These are phyloP conservation scores for Cadophora sp. DNA, from an alignment of 2,329 filamentous ascomycete species.

Conservation along the genomic window DNA sequence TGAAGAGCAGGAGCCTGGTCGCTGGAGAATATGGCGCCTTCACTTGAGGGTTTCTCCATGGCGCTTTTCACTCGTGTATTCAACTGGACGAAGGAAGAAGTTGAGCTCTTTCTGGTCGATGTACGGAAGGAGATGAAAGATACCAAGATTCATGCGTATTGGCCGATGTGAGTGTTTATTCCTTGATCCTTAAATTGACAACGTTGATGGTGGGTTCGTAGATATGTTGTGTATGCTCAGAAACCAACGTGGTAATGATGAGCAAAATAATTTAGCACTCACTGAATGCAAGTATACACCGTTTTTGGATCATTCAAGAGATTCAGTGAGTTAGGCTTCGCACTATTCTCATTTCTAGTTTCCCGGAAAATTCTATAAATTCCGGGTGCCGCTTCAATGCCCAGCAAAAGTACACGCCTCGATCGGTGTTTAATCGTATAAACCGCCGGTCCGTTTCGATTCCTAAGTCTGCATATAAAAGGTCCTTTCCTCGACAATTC, in stretches of 20 bases:
- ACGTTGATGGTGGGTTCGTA: not conserved
- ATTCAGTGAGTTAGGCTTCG: not conserved
- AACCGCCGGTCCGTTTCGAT: not conserved
- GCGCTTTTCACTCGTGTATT: constrained; percentile 33
- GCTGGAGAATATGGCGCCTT: constrained; percentile 29
- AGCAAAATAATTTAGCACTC: too few relatives aligned
- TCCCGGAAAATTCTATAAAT: not conserved
- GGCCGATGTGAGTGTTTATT: constrained; percentile 23
- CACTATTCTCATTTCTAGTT: not conserved
- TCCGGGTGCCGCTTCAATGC: not conserved
- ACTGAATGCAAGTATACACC: too few relatives aligned
- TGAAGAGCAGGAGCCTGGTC: constrained; percentile 29
- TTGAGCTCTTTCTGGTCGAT: constrained; percentile 21
- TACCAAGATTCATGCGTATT: constrained; percentile 27
- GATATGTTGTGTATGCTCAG: constrained; percentile 17
- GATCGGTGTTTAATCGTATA: not conserved
- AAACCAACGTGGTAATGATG: not conserved
- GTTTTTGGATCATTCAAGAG: too few relatives aligned
- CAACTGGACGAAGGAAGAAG: constrained; percentile 29
- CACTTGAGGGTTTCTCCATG: constrained; percentile 31
- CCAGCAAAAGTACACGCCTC: not conserved
- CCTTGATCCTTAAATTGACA: not conserved
- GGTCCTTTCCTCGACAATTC: not conserved
- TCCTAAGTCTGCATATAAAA: not conserved
- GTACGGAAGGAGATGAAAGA: constrained; percentile 27